phyloP scores from a whole-genome alignment of 768 basidiomycete genomes.

The Saitozyma sp. region DNA sequence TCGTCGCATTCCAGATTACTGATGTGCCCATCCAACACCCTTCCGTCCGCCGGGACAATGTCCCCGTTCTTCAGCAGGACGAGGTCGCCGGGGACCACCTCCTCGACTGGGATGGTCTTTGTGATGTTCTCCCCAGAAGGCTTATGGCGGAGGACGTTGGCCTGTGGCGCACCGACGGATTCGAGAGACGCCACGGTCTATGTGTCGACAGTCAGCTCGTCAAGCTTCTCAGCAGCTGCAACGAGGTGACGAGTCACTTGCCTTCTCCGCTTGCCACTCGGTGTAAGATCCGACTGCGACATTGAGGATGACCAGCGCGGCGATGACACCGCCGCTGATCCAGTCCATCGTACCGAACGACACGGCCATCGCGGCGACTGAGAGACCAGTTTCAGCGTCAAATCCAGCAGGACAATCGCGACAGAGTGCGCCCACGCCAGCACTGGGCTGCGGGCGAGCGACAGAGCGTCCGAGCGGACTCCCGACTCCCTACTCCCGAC shows the following conservation, averaged over 20 bases:
- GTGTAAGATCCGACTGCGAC: constrained; percentile 50
- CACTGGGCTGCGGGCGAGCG: no score
- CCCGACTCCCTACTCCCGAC: constrained; percentile 4
- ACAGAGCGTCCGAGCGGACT: neutral
- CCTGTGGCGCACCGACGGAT: constrained; percentile 53
- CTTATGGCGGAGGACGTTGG: constrained; percentile 48
- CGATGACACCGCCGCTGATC: constrained; percentile 58
- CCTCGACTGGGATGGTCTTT: constrained; percentile 42
- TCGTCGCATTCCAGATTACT: constrained; percentile 60
- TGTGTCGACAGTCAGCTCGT: neutral
- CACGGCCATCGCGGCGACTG: constrained; percentile 56
- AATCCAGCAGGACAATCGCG: neutral
- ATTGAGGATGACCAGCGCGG: constrained; percentile 51
- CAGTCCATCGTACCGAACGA: constrained; percentile 63
- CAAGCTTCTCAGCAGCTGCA: no score
- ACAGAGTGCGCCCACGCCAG: neutral
- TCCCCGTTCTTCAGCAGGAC: constrained; percentile 55
- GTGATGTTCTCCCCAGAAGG: constrained; percentile 10
- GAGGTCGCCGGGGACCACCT: constrained; percentile 57
- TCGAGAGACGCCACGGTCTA: constrained; percentile 54
- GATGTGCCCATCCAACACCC: constrained; percentile 54
- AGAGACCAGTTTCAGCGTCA: neutral
- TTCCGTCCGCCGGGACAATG: constrained; percentile 55
- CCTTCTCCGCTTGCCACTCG: constrained; percentile 54
- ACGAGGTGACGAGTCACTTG: constrained; percentile 8